Percentiles rank a stretch among this genome's conserved stretches.
Conservation (phyloP, 352 stramenopile species). For the Globisporangium solare region DNA sequence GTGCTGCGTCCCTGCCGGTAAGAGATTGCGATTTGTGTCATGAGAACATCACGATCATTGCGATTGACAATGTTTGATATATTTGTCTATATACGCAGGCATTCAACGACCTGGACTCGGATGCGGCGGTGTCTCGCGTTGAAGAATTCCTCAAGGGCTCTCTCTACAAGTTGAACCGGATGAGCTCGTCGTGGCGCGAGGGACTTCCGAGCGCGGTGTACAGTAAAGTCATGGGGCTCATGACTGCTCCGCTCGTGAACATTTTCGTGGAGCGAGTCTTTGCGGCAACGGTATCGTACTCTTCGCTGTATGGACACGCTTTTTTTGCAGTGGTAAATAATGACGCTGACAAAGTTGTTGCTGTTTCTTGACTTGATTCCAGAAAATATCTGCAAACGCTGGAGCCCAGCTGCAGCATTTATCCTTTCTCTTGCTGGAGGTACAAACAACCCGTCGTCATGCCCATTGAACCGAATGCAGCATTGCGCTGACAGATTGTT, state of each 20-base stretch:
- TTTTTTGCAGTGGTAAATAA: neutral
- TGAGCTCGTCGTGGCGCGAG: slow-evolving; percentile 62
- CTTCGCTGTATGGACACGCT: neutral
- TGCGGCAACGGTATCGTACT: slow-evolving; percentile 32
- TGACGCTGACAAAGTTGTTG: neutral
- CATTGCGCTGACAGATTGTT: neutral
- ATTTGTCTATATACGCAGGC: slow-evolving; percentile 15
- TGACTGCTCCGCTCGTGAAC: slow-evolving; percentile 53
- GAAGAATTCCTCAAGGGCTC: slow-evolving; percentile 54
- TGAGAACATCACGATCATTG: neutral
- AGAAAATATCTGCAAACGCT: slow-evolving; percentile 50
- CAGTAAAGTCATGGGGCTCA: slow-evolving; percentile 38
- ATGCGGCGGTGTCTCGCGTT: slow-evolving; percentile 27
- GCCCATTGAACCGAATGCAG: neutral
- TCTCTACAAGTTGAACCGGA: slow-evolving; percentile 63
- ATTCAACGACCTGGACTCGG: slow-evolving; percentile 34
- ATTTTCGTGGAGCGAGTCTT: slow-evolving; percentile 52
- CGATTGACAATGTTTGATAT: neutral
- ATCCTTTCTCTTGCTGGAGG: slow-evolving; percentile 44
- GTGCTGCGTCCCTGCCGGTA: slow-evolving; percentile 42
- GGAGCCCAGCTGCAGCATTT: slow-evolving; percentile 41
- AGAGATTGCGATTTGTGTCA: slow-evolving; percentile 2
- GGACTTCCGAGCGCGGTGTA: slow-evolving; percentile 50
- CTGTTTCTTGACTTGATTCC: slow-evolving; percentile 5
- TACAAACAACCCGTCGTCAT: slow-evolving; percentile 12